Percentiles rank a stretch among this genome's conserved stretches.
Conservation (phyloP, 1,284 basidiomycete genomes). For the Boletus semigastroideus region DNA sequence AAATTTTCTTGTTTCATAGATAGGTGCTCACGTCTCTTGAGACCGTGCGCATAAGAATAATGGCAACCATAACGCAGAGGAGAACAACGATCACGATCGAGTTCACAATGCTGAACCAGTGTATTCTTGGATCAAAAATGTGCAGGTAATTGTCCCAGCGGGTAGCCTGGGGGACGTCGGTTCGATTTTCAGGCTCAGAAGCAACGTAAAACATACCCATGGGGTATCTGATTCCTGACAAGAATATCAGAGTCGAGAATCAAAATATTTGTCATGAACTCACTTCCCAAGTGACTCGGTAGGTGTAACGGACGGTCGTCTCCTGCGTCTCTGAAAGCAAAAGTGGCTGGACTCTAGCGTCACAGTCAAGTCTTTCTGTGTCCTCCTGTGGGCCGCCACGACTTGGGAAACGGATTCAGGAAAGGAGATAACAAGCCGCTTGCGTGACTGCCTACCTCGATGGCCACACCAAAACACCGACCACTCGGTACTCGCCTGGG, state of each 20-base stretch:
- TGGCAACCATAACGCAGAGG: conserved; percentile 90
- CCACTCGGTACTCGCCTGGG: conserved; percentile 72
- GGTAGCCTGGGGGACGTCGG: conserved; percentile 60
- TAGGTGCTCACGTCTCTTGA: conserved; percentile 76
- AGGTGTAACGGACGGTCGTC: conserved; percentile 86
- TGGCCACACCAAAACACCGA: conserved; percentile 92
- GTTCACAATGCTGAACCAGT: conserved; percentile 94
- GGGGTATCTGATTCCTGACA: conserved; percentile 77
- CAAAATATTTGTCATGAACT: conserved; percentile 27
- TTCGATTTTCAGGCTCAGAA: conserved; percentile 3
- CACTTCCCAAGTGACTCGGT: conserved; percentile 85
- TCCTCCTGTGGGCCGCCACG: conserved; percentile 57
- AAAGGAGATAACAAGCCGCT: not conserved
- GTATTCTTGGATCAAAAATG: conserved; percentile 77
- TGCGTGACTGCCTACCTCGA: conserved; percentile 51
- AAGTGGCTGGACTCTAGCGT: conserved; percentile 43
- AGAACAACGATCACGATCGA: conserved; percentile 90
- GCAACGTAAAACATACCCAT: conserved; percentile 52
- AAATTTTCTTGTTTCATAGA: conserved; percentile 31
- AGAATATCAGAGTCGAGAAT: conserved; percentile 6
- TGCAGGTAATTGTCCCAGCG: conserved; percentile 96
- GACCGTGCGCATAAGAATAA: conserved; percentile 87
- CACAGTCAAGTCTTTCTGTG: conserved; percentile 41
- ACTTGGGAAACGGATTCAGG: conserved; percentile 36
- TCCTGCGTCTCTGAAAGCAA: conserved; percentile 60